Conservation (phyloP, 1,139 yeast genomes). For the Meyerozyma athensensis region DNA sequence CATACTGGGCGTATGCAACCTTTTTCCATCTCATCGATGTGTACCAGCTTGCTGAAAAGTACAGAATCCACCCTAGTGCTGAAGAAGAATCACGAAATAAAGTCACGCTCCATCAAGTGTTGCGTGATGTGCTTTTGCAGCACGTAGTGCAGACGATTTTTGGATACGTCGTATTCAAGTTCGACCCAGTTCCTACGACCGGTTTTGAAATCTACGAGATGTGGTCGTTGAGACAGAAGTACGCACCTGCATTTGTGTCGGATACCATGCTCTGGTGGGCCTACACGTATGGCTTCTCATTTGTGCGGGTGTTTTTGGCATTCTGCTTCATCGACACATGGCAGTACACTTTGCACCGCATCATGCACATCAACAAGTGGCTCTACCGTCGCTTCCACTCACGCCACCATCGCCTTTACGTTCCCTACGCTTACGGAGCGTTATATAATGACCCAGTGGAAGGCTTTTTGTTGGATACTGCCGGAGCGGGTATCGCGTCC, state of each 20-base stretch:
- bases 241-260: constrained; percentile 38
- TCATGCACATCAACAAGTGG: constrained; percentile 78
- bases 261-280: constrained; percentile 38
- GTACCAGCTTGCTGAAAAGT: constrained; percentile 69
- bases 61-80: constrained; percentile 87
- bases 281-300: constrained; percentile 60
- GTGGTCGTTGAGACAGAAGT: constrained; percentile 56
- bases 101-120: constrained; percentile 63
- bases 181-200: constrained; percentile 63
- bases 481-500: constrained; percentile 85
- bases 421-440: constrained; percentile 96
- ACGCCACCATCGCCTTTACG: constrained; percentile 88
- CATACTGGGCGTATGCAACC: constrained; percentile 76
- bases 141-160: constrained; percentile 75
- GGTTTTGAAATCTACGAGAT: constrained; percentile 68
- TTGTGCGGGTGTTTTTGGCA: constrained; percentile 53
- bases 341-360: constrained; percentile 88
- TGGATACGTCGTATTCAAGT: constrained; percentile 49
- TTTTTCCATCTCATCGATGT: constrained; percentile 74
- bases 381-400: constrained; percentile 83
- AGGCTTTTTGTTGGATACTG: constrained; percentile 86
- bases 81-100: constrained; percentile 74
- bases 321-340: constrained; percentile 82
- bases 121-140: constrained; percentile 78
- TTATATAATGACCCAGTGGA: constrained; percentile 90